Base-by-base conservation (phyloP, 2,329 filamentous ascomycete species). In the Trichoderma sp. region DNA sequence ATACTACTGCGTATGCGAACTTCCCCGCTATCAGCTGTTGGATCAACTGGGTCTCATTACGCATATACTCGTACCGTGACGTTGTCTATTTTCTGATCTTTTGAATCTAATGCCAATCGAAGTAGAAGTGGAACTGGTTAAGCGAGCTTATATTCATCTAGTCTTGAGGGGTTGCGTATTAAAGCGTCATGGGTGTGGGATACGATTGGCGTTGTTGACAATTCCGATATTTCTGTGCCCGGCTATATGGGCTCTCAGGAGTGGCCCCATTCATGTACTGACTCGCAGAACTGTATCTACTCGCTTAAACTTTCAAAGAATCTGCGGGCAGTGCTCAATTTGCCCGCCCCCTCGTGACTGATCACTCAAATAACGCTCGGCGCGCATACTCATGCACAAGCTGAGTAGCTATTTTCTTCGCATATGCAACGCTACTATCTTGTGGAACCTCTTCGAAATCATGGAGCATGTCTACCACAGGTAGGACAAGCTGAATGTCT, bases 371-470 rank as follows among this genome's bases (percentile, higher is more conserved):
- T 3, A 64, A 24, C 46, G 60, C 60, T 28, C 28, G 32, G 5
- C 46, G 60, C 7, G 60, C 60, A 28, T 64, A 64, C 16, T 64
- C 60, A 54, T 64, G 60, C 30, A 64, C 60, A 10, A 64, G 46
- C 21, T 64, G 60, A 39, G 60, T 49, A 39, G 46, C 60, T n/a
- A 64, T 26, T 5, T 49, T 64, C 21, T 54, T 64, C 16, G 60
- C 24, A 30, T 64, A 28, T 7, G 14, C 60, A 14, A 64, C 28
- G 2, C 34, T 34, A 8, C 21, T 54, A 7, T 64, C 46, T 49
- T 26, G 28, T 28, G 46, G 39, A 37, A 24, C 13, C 21, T 64
- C 46, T 10, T 37, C 60, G 28, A 64, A 64, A 24, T 32, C 16
- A 34, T 32, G 60, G 16, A 64, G 46, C 60, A 64, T 64, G 30